phyloP scores from a whole-genome alignment of 1,139 yeast genomes.

The Pichia sp. region DNA sequence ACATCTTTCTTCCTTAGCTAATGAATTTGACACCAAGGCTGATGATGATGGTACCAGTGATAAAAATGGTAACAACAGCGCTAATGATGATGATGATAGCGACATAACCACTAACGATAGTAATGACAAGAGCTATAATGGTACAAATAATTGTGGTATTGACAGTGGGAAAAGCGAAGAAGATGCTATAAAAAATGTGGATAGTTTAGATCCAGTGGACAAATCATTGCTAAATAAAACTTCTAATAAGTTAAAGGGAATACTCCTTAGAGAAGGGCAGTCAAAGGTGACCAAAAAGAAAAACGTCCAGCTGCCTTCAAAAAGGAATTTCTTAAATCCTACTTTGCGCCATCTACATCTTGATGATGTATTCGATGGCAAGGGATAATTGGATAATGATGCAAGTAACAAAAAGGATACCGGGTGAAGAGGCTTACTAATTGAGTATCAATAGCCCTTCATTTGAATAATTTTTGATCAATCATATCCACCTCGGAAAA shows the following conservation, averaged over 20 bases:
- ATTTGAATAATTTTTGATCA: not conserved
- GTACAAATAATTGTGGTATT: too few species aligned
- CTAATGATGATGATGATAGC: not conserved
- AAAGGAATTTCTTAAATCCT: slow-evolving; percentile 19
- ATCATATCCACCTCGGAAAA: not conserved
- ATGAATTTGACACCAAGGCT: not conserved
- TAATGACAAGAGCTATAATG: too few species aligned
- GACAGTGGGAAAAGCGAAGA: too few species aligned
- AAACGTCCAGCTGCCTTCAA: not conserved
- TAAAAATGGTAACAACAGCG: not conserved
- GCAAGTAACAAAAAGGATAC: not conserved
- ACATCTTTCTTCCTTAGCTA: not conserved
- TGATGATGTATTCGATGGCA: slow-evolving; percentile 17
- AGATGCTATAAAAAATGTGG: not conserved
- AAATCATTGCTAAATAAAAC: not conserved
- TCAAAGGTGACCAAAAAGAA: slow-evolving; percentile 10
- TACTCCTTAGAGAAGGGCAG: slow-evolving; percentile 7
- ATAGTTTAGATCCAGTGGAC: not conserved
- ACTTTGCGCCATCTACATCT: slow-evolving; percentile 21
- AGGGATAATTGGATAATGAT: slow-evolving; percentile 5
- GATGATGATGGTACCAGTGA: not conserved
- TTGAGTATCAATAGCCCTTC: not conserved
- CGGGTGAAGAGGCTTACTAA: not conserved
- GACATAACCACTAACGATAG: not conserved
- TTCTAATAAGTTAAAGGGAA: slow-evolving; percentile 7